Evolutionary conservation across 805 yeast species (phyloP), one percentile per base, ranked within the genome.

Genomic region (Schwanniomyces pseudopolymorphus): DNA sequence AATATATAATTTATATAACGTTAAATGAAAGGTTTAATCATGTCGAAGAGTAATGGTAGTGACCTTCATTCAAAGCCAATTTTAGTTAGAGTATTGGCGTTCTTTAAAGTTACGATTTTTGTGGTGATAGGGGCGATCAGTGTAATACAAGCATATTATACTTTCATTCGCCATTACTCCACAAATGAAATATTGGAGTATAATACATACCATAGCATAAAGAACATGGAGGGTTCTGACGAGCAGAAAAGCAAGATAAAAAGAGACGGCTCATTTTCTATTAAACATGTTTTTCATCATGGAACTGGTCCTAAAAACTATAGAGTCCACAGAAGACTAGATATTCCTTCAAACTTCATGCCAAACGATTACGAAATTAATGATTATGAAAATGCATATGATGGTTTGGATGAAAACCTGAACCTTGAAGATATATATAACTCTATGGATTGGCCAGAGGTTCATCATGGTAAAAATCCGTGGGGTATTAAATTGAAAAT

Each of bases 201-300:
- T 17, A 31, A 17, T 17, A 31, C 3, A n/a, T 31, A 7, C 9
- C 3, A 31, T 31, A n/a, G 19, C 2, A 14, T 7, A 11, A 31
- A 7, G 14, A 14, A 31, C 11, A 31, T 16, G 5, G 20, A 31
- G 3, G 11, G 4, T 14, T 7, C 9, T 31, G 10, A 16, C 20
- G 19, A 8, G 2, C 13, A 7, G 11, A 14, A n/a, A 2, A 10
- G 6, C 10, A 7, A 16, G 2, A 7, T 31, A 16, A 31, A 14
- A 7, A 14, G 9, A 4, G 35, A 14, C 9, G 20, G n/a, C 2
- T 13, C 16, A 5, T 36, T 36, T 19, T 20, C 39, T 11, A 36
- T 84, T 22, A 81, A 72, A 53, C 89, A 84, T 56, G 74, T 84
- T 3, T 81, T 69, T 55, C 89, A 84, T 56, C 85, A 81, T 55